Evolutionary conservation across 257 asterid genomes (phyloP).

Genomic region (Cynanchum wilfordii): DNA sequence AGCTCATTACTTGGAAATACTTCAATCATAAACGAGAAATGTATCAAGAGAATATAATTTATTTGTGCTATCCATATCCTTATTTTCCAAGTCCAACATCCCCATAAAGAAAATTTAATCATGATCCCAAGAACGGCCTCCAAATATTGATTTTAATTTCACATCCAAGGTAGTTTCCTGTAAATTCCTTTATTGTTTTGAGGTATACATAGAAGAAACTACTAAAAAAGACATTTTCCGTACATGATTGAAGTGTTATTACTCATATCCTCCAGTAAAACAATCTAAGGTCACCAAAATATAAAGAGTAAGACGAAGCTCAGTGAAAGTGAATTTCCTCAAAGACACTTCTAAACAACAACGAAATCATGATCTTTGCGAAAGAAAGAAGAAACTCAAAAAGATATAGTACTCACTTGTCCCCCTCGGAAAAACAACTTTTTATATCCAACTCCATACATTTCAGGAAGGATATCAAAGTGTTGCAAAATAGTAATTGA

Average conservation of each 20-base stretch:
- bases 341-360: background rate
- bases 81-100: background rate
- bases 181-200: background rate
- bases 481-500: conserved; percentile 73
- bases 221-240: conserved; percentile 18
- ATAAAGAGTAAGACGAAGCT: conserved; percentile 18
- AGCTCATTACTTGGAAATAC: background rate
- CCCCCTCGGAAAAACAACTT: conserved; percentile 78
- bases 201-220: conserved; percentile 10
- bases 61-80: background rate
- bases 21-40: background rate
- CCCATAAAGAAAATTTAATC: background rate
- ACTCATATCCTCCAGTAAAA: conserved; percentile 63
- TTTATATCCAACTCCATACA: conserved; percentile 85
- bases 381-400: conserved; percentile 6
- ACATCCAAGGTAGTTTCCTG: background rate
- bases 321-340: background rate
- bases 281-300: conserved; percentile 51
- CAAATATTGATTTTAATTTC: background rate
- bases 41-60: background rate
- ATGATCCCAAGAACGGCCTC: background rate
- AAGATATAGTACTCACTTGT: conserved; percentile 43
- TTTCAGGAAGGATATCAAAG: conserved; percentile 65
- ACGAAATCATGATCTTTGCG: background rate
- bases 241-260: conserved; percentile 77